phyloP scores from a whole-genome alignment of 345 rosid species.

The Bruguiera sexangula region DNA sequence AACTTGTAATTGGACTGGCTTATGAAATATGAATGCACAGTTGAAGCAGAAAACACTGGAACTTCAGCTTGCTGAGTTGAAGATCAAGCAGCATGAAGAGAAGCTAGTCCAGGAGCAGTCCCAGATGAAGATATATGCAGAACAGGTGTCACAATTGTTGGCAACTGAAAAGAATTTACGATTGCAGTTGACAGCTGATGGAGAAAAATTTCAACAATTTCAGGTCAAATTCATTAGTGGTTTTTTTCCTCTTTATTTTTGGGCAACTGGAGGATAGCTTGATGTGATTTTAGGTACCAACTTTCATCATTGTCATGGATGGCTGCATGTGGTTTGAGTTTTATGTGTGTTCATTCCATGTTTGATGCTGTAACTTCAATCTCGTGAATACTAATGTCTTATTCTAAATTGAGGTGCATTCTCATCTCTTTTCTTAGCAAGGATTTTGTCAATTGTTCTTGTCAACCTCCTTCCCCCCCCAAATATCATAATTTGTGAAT shows the following conservation, averaged over 20 bases:
- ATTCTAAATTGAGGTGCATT: not conserved
- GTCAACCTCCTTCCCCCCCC: not conserved
- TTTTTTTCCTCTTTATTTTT: not conserved
- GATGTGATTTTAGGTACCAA: too few species aligned
- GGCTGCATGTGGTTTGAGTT: not conserved
- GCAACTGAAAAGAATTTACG: conserved; percentile 86
- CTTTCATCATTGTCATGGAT: not conserved
- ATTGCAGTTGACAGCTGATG: conserved; percentile 80
- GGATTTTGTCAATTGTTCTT: too few species aligned
- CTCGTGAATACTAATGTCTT: not conserved
- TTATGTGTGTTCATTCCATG: not conserved
- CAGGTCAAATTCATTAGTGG: conserved; percentile 49
- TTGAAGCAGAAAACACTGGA: conserved; percentile 80
- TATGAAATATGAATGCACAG: conserved; percentile 43
- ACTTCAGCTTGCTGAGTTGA: conserved; percentile 73
- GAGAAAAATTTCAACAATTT: conserved; percentile 90
- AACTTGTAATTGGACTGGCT: not conserved
- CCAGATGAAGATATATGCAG: conserved; percentile 88
- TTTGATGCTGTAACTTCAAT: not conserved
- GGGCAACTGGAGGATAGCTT: too few species aligned
- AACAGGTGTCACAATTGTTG: conserved; percentile 78
- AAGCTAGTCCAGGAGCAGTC: conserved; percentile 74
- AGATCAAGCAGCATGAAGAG: conserved; percentile 85
- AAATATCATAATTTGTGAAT: not conserved
- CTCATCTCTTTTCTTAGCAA: not conserved